Evolutionary conservation across 768 basidiomycete species (phyloP).

Genomic region (Xanthoconium stramineum): DNA sequence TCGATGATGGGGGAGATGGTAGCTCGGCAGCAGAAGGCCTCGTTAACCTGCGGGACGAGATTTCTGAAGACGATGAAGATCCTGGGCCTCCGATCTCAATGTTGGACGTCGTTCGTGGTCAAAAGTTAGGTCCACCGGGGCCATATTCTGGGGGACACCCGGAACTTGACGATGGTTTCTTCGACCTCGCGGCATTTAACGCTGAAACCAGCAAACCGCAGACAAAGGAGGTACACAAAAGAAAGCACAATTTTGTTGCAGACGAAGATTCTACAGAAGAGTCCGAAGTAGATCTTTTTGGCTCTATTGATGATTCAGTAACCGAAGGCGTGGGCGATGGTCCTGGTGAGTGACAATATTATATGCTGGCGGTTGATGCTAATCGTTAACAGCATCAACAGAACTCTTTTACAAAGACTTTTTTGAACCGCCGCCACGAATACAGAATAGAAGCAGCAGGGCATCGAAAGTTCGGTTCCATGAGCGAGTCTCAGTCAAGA

Average conservation of each 20-base stretch:
- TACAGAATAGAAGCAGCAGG: slow-evolving; percentile 14
- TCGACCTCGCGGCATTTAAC: slow-evolving; percentile 85
- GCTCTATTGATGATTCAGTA: slow-evolving; percentile 47
- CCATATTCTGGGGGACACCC: slow-evolving; percentile 31
- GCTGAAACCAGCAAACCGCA: slow-evolving; percentile 79
- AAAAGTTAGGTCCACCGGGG: slow-evolving; percentile 21
- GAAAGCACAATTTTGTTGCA: slow-evolving; percentile 52
- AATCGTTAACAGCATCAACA: slow-evolving; percentile 26
- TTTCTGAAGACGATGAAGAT: slow-evolving; percentile 37
- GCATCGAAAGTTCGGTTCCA: slow-evolving; percentile 67
- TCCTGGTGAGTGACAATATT: slow-evolving; percentile 35
- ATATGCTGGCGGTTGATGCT: not conserved
- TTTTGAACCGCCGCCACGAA: slow-evolving; percentile 59
- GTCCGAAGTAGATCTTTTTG: slow-evolving; percentile 64
- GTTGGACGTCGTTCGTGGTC: slow-evolving; percentile 24
- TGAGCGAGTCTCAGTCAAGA: slow-evolving; percentile 78
- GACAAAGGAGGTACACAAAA: slow-evolving; percentile 56
- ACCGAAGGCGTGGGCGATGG: slow-evolving; percentile 41
- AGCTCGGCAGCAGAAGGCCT: slow-evolving; percentile 26
- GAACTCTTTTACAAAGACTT: slow-evolving; percentile 75
- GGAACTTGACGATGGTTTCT: slow-evolving; percentile 86
- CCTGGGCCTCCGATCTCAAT: slow-evolving; percentile 21
- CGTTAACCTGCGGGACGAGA: slow-evolving; percentile 37
- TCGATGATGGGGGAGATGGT: slow-evolving; percentile 20
- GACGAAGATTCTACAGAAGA: slow-evolving; percentile 51